phyloP scores from a whole-genome alignment of 495 filamentous ascomycete species.

The Lophium mytilinum region DNA sequence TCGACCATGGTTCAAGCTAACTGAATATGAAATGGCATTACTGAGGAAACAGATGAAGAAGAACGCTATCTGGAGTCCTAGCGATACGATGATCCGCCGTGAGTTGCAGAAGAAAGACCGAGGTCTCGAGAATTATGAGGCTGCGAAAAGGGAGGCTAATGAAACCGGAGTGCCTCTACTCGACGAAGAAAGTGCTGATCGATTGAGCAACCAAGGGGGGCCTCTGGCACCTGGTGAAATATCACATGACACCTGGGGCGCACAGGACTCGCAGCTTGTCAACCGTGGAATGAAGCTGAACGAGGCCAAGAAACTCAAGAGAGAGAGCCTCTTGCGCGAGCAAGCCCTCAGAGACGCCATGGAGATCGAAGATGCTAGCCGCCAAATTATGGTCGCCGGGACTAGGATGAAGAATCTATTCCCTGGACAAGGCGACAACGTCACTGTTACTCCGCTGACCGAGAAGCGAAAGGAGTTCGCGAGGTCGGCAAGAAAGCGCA shows the following conservation, averaged over 20 bases:
- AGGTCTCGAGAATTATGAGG: conserved; percentile 65
- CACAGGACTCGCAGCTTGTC: conserved; percentile 51
- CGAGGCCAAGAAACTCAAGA: conserved; percentile 85
- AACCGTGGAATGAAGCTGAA: conserved; percentile 89
- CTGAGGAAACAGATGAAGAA: conserved; percentile 98
- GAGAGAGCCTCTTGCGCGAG: conserved; percentile 60
- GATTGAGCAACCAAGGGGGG: conserved; percentile 35
- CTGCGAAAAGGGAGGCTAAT: conserved; percentile 60
- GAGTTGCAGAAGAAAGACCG: conserved; percentile 72
- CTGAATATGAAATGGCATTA: conserved; percentile 81
- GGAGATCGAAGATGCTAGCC: conserved; percentile 54
- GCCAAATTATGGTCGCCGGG: conserved; percentile 37
- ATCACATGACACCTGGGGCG: conserved; percentile 37
- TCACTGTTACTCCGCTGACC: background rate
- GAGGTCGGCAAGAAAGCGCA: conserved; percentile 28
- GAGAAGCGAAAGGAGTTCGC: conserved; percentile 4
- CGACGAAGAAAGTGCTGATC: conserved; percentile 36
- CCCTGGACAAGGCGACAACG: conserved; percentile 1
- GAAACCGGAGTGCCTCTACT: conserved; percentile 57
- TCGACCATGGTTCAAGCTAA: conserved; percentile 84
- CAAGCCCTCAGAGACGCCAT: conserved; percentile 46
- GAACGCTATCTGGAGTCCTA: conserved; percentile 91
- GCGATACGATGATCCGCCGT: conserved; percentile 90
- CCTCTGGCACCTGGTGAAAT: conserved; percentile 42
- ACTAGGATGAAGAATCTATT: conserved; percentile 20